Percentiles rank a stretch among this genome's conserved stretches.
Conservation (phyloP, 2,329 filamentous ascomycete genomes). For the Didymella exigua region DNA sequence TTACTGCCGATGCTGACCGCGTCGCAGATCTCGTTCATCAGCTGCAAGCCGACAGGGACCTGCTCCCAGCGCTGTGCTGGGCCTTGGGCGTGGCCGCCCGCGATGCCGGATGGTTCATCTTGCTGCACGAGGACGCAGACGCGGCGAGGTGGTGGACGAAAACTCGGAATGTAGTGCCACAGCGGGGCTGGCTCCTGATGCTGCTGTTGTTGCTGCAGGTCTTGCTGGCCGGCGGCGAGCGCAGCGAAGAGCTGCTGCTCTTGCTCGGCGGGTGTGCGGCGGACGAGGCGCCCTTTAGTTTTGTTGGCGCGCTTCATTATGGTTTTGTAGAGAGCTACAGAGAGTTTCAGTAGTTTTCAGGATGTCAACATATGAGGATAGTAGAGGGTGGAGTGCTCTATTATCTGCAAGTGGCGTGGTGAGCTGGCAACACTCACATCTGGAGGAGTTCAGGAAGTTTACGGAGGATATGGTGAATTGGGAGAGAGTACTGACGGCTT, state of each 20-base stretch:
- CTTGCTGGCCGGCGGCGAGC: too few relatives aligned
- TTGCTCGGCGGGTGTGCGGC: not conserved
- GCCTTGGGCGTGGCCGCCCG: not conserved
- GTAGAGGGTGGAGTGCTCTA: too few relatives aligned
- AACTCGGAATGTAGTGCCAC: not conserved
- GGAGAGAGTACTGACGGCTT: too few relatives aligned
- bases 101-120: not conserved
- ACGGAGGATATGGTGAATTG: too few relatives aligned
- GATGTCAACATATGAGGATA: too few relatives aligned
- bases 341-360: too few relatives aligned
- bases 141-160: not conserved
- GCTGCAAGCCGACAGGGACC: not conserved
- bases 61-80: not conserved
- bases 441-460: too few relatives aligned
- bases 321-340: not conserved
- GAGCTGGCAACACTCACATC: too few relatives aligned
- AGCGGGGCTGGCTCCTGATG: not conserved
- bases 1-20: conserved; percentile 2
- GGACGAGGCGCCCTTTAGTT: not conserved
- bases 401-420: too few relatives aligned
- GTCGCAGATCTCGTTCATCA: conserved; percentile 7
- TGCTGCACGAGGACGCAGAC: not conserved
- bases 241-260: not conserved
- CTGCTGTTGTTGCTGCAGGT: too few relatives aligned
- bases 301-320: not conserved